Base-by-base conservation (phyloP, 148 eudicot species). In the Silene latifolia region DNA sequence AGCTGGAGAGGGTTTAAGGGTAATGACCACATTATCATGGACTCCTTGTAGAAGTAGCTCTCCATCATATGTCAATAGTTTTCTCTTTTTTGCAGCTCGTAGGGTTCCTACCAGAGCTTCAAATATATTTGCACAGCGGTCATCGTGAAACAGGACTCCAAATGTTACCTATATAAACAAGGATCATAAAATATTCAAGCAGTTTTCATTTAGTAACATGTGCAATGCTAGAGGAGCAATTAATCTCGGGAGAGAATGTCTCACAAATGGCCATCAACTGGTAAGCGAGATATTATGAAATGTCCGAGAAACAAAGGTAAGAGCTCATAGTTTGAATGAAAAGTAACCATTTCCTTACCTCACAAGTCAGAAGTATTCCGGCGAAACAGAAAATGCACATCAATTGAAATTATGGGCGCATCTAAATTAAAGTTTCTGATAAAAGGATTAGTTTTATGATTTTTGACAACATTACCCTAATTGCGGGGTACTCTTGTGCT, bases 91-190 rank as follows among this genome's bases (percentile, higher is more conserved):
- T 17, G 98, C 99, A 1, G 99, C 99, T 83, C 99, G 87, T 68
- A 96, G 69, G 6, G 99, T 96, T 60, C 99, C 99, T 19, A 96
- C 99, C 59, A 96, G 82, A 44, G 99, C 99, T 81, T 96, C 99
- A 72, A 96, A 96, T 80, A 96, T 92, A 85, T 92, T 92, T 67
- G 99, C 97, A 63, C 99, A 96, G 46, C 86, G 88, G 67, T 96
- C 99, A 74, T 96, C 99, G 15, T 92, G 78, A 73, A 96, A 96
- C 17, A 92, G 84, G 81, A 88, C 99, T 13, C 98, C 99, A 74
- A 96, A 96, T 51, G 98, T 96, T 68, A 90, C 97, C 99, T 92
- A 63, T 85, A 81, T 83, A 72, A 84, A 81, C 18, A 67, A 64
- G 65, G n/a, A 74, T 64, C 70, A 67, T 11, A 32, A 20, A 57